Conservation (phyloP, 768 basidiomycete species). For the Pisolithus orientalis region DNA sequence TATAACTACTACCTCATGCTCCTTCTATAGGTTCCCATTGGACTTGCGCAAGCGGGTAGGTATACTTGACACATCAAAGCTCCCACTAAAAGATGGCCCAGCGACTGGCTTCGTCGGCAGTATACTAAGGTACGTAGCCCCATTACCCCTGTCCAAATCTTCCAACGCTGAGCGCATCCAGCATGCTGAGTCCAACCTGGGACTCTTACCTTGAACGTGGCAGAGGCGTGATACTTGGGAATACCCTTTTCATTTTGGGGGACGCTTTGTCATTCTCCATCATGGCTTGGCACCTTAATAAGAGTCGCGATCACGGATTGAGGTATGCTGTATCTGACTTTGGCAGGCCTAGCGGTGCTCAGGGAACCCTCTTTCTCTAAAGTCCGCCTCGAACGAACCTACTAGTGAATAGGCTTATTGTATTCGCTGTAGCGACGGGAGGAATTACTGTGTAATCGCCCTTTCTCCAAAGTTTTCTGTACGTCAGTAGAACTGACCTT, state of each 20-base stretch:
- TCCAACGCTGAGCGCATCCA: neutral
- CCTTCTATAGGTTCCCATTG: neutral
- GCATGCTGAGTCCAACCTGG: slow-evolving; percentile 1
- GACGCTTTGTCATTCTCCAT: neutral
- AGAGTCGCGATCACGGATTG: neutral
- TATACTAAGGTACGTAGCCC: neutral
- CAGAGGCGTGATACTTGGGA: neutral
- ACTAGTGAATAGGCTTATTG: too few species aligned
- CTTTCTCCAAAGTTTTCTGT: too few species aligned
- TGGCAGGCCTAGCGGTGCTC: too few species aligned
- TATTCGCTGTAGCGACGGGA: too few species aligned
- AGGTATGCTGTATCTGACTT: neutral
- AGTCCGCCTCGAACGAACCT: neutral
- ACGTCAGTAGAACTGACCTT: too few species aligned
- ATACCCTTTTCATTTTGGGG: slow-evolving; percentile 5
- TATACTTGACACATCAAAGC: neutral
- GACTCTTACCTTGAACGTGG: neutral
- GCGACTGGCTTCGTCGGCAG: slow-evolving; percentile 1
- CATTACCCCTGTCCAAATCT: neutral
- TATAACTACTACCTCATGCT: too few species aligned
- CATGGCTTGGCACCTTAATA: too few species aligned
- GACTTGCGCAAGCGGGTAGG: neutral
- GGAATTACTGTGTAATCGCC: too few species aligned
- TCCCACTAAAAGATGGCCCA: neutral
- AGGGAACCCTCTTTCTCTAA: too few species aligned